Evolutionary conservation across 2,329 filamentous ascomycete genomes (phyloP).

Genomic region (Exophiala sp.): DNA sequence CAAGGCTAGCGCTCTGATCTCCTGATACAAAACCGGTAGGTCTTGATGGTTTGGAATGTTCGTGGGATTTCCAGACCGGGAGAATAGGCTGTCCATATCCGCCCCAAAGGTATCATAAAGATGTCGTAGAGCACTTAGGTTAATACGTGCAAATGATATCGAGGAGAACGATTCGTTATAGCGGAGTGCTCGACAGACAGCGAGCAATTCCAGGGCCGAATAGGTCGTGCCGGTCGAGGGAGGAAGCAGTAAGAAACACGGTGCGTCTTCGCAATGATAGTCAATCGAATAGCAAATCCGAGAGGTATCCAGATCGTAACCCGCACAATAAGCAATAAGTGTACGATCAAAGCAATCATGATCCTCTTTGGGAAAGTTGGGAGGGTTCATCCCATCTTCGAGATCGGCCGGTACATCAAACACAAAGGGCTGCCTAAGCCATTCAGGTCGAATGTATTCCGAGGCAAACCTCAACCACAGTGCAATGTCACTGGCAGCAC

Average conservation of each 20-base stretch:
- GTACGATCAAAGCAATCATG: conserved; percentile 62
- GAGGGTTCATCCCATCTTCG: conserved; percentile 49
- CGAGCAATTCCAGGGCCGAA: conserved; percentile 60
- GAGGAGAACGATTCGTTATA: conserved; percentile 68
- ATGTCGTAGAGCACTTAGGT: conserved; percentile 62
- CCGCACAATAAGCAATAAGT: conserved; percentile 65
- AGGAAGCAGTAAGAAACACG: conserved; percentile 61
- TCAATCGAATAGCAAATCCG: conserved; percentile 64
- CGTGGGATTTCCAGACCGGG: conserved; percentile 56
- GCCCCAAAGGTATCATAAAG: conserved; percentile 57
- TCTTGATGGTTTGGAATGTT: conserved; percentile 52
- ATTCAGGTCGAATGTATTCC: conserved; percentile 63
- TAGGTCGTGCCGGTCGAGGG: conserved; percentile 55
- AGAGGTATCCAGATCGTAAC: conserved; percentile 64
- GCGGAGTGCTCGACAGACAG: conserved; percentile 65
- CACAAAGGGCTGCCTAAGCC: conserved; percentile 60
- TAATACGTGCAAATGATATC: conserved; percentile 64
- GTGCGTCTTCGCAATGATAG: conserved; percentile 62
- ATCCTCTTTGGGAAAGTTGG: conserved; percentile 53
- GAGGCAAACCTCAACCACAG: conserved; percentile 59
- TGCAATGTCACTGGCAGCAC: conserved; percentile 62
- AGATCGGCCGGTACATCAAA: conserved; percentile 58
- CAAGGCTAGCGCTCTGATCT: conserved; percentile 63
- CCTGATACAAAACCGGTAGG: conserved; percentile 62
- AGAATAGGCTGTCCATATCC: conserved; percentile 61